phyloP scores from a whole-genome alignment of 441 rosid genomes.

The Flueggea neowawraea region DNA sequence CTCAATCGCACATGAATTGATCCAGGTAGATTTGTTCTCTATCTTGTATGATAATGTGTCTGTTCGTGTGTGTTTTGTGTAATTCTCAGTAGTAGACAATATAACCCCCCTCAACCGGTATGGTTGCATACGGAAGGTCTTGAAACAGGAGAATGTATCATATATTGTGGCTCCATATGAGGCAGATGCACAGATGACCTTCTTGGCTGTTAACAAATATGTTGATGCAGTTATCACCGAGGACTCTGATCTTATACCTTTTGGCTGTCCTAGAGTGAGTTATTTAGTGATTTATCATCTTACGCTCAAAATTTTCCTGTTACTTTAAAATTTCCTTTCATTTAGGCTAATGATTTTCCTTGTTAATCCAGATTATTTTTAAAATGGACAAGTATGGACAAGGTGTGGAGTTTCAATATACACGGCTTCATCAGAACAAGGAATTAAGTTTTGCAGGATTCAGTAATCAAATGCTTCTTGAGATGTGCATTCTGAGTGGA shows the following conservation, averaged over 20 bases:
- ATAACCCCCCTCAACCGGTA: slow-evolving; percentile 18
- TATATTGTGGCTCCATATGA: slow-evolving; percentile 95
- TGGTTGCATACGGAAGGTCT: slow-evolving; percentile 50
- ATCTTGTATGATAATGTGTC: background rate
- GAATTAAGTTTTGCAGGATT: slow-evolving; percentile 73
- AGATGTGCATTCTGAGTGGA: slow-evolving; percentile 98
- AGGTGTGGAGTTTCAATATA: slow-evolving; percentile 75
- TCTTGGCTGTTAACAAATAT: slow-evolving; percentile 70
- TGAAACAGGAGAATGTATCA: slow-evolving; percentile 68
- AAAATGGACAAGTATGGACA: slow-evolving; percentile 99
- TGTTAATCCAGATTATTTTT: slow-evolving; percentile 60
- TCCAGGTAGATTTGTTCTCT: slow-evolving; percentile 48
- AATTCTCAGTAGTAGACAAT: no score
- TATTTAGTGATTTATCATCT: slow-evolving; percentile 6
- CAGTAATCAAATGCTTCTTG: slow-evolving; percentile 82
- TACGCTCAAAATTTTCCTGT: background rate
- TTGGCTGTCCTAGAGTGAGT: slow-evolving; percentile 98
- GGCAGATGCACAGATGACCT: slow-evolving; percentile 98
- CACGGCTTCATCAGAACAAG: slow-evolving; percentile 65
- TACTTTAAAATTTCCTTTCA: slow-evolving; percentile 5
- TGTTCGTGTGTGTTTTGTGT: no score
- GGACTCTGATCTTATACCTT: slow-evolving; percentile 98
- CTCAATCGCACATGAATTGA: slow-evolving; percentile 75
- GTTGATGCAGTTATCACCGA: slow-evolving; percentile 93
- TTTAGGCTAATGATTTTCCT: background rate